Conservation (phyloP, 176 grass and related monocot species). For the Tillandsia fasciculata region DNA sequence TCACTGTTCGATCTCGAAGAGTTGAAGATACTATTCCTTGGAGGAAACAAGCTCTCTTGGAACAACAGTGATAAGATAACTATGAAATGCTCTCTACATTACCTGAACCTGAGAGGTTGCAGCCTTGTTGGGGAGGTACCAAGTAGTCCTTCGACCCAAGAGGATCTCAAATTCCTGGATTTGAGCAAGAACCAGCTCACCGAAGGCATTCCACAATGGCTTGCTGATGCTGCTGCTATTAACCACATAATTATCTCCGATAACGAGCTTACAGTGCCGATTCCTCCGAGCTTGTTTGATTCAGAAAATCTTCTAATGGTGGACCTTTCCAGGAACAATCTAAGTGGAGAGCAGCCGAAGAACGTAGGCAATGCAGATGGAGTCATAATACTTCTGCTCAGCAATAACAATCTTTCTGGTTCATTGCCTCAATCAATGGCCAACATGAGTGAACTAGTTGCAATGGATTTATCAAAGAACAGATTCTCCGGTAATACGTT, state of each 20-base stretch:
- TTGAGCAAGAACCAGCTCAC: slow-evolving; percentile 21
- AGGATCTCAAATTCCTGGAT: slow-evolving; percentile 23
- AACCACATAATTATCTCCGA: not conserved
- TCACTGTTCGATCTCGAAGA: slow-evolving; percentile 18
- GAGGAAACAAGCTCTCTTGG: slow-evolving; percentile 11
- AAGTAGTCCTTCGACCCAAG: slow-evolving; percentile 10
- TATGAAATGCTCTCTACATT: slow-evolving; percentile 8
- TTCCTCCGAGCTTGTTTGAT: slow-evolving; percentile 18
- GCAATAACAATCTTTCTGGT: slow-evolving; percentile 8
- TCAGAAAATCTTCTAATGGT: slow-evolving; percentile 4
- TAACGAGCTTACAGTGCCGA: slow-evolving; percentile 11
- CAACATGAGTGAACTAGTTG: slow-evolving; percentile 13
- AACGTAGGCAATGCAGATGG: slow-evolving; percentile 13
- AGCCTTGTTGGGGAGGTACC: slow-evolving; percentile 14
- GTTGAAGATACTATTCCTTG: slow-evolving; percentile 15
- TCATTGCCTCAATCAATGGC: slow-evolving; percentile 14
- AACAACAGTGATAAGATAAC: slow-evolving; percentile 7
- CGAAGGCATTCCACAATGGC: slow-evolving; percentile 11
- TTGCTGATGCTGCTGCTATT: slow-evolving; percentile 2
- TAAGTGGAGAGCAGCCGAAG: slow-evolving; percentile 15
- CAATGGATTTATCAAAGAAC: slow-evolving; percentile 14
- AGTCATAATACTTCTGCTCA: slow-evolving; percentile 15
- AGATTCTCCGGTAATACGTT: slow-evolving; percentile 13
- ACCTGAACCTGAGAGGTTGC: slow-evolving; percentile 13
- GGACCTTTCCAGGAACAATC: slow-evolving; percentile 21